phyloP scores from a whole-genome alignment of 768 basidiomycete species.

The Lactarius vividus region DNA sequence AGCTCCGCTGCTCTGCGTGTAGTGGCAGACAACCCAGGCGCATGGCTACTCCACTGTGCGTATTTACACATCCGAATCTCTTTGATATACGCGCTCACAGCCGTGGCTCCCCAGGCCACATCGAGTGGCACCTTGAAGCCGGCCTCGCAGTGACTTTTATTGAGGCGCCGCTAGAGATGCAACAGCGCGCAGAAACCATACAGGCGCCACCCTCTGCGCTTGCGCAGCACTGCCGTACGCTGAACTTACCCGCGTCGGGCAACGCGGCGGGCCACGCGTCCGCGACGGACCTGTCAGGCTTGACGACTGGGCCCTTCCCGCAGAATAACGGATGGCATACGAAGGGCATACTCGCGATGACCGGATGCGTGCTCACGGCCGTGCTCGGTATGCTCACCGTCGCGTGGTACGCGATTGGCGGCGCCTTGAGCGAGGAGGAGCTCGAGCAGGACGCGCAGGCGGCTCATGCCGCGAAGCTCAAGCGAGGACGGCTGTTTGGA shows the following conservation, averaged over 20 bases:
- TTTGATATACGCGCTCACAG: background rate
- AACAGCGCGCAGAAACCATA: conserved; percentile 43
- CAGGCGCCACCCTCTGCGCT: conserved; percentile 52
- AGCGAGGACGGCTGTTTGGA: conserved; percentile 46
- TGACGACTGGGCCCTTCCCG: conserved; percentile 66
- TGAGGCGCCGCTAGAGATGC: conserved; percentile 72
- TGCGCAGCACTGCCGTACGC: conserved; percentile 69
- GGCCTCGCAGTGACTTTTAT: conserved; percentile 86
- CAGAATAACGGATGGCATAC: conserved; percentile 72
- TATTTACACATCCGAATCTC: conserved; percentile 17
- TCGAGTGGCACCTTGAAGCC: conserved; percentile 81
- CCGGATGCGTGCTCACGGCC: conserved; percentile 75
- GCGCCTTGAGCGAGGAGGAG: conserved; percentile 72
- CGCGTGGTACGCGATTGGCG: conserved; percentile 84
- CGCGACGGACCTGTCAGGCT: conserved; percentile 64
- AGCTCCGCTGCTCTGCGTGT: conserved; percentile 72
- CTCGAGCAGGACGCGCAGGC: conserved; percentile 66
- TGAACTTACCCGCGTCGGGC: conserved; percentile 58
- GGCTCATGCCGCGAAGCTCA: conserved; percentile 56
- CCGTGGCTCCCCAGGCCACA: conserved; percentile 53
- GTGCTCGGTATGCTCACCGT: conserved; percentile 79
- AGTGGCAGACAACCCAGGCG: conserved; percentile 90
- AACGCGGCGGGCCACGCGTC: conserved; percentile 85
- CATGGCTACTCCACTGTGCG: conserved; percentile 82
- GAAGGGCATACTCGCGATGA: conserved; percentile 74